Conservation (phyloP, 352 stramenopile species). For the Chrysophaeum taylorii region DNA sequence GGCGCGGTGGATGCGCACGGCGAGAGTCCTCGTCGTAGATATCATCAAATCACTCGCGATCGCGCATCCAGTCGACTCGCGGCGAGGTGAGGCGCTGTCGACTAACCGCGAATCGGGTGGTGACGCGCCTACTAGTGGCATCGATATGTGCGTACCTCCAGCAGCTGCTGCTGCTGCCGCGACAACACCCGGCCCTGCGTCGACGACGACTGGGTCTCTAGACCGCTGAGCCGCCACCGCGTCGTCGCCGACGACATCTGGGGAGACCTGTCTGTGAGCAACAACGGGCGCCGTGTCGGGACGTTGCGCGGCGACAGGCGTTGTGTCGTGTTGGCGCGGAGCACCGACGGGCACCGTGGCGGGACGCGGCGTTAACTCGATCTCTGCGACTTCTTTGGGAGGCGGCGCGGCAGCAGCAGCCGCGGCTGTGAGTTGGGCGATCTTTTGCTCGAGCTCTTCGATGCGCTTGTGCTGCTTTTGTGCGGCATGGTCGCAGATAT, state of each 20-base stretch:
- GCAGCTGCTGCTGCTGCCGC: too few relatives aligned
- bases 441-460: constrained; percentile 8
- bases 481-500: neutral
- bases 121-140: too few relatives aligned
- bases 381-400: too few relatives aligned
- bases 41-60: neutral
- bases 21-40: constrained; percentile 3
- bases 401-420: neutral
- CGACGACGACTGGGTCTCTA: too few relatives aligned
- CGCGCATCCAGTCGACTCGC: neutral
- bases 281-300: too few relatives aligned
- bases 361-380: too few relatives aligned
- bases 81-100: too few relatives aligned
- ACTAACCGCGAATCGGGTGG: too few relatives aligned
- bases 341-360: neutral
- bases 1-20: constrained; percentile 12
- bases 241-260: neutral
- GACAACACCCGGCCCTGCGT: too few relatives aligned
- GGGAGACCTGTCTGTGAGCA: neutral
- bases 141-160: neutral
- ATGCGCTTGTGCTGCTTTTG: constrained; percentile 15
- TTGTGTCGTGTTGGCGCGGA: neutral
- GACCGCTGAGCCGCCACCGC: neutral
- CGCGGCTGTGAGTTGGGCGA: constrained; percentile 5
- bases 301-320: too few relatives aligned